These are phyloP conservation scores for Nectriaceae sp. DNA, from an alignment of 2,329 filamentous ascomycete genomes.

Conservation along the genomic window DNA sequence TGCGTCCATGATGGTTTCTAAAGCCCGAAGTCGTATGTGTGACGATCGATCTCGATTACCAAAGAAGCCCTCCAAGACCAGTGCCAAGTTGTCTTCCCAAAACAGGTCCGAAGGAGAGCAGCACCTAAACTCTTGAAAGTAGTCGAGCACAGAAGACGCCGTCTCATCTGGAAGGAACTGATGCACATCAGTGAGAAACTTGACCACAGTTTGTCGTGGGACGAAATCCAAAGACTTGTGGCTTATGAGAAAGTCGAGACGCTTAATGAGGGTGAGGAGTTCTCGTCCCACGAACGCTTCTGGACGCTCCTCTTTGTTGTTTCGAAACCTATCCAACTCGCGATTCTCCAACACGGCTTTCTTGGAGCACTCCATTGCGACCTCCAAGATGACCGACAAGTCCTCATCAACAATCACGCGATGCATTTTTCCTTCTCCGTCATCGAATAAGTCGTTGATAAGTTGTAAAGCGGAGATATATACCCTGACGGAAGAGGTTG, in stretches of 20 bases:
- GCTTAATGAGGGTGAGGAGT: conserved; percentile 45
- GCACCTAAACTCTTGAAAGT: conserved; percentile 68
- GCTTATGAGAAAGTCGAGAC: conserved; percentile 50
- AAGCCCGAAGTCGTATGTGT: conserved; percentile 61
- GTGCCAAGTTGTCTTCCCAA: conserved; percentile 65
- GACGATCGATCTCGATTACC: conserved; percentile 61
- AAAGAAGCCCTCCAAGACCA: conserved; percentile 65
- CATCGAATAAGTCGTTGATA: conserved; percentile 58
- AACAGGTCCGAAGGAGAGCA: conserved; percentile 70
- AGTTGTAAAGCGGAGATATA: conserved; percentile 51
- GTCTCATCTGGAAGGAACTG: conserved; percentile 64
- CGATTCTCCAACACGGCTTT: conserved; percentile 24
- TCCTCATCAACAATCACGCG: conserved; percentile 64
- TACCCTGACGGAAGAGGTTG: conserved; percentile 47
- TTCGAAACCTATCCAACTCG: conserved; percentile 27
- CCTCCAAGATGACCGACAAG: conserved; percentile 62
- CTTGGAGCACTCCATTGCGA: conserved; percentile 57
- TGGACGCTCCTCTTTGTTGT: conserved; percentile 28
- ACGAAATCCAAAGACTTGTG: conserved; percentile 55
- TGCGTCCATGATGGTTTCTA: conserved; percentile 61
- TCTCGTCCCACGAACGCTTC: conserved; percentile 45
- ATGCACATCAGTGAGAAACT: conserved; percentile 65
- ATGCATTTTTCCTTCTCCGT: conserved; percentile 54
- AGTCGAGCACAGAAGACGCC: conserved; percentile 64
- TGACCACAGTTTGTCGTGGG: conserved; percentile 66